Conservation (phyloP, 2,329 filamentous ascomycete species). For the Aureobasidium zeae region DNA sequence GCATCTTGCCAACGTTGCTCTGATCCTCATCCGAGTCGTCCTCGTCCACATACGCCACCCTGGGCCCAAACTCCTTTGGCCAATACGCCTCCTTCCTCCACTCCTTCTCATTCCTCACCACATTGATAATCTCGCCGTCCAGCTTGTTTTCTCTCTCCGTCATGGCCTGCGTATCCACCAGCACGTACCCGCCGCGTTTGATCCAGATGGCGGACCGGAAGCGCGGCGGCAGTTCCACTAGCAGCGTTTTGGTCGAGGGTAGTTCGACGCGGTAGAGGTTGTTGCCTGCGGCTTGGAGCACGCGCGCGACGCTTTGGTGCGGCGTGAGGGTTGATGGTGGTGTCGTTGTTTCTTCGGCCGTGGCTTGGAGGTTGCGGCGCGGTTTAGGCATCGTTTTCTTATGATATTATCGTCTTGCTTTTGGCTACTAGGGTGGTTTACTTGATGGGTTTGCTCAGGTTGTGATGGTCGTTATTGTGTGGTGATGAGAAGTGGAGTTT, state of each 20-base stretch:
- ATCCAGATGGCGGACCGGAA: constrained; percentile 95
- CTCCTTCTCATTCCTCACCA: constrained; percentile 80
- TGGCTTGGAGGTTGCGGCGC: constrained; percentile 68
- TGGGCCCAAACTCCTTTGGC: constrained; percentile 46
- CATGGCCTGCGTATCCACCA: constrained; percentile 62
- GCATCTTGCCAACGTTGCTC: constrained; percentile 75
- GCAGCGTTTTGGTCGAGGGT: constrained; percentile 53
- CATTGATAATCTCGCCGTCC: constrained; percentile 81
- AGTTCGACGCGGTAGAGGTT: constrained; percentile 75
- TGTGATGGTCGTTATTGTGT: background rate
- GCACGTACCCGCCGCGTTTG: constrained; percentile 75
- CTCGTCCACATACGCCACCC: constrained; percentile 46
- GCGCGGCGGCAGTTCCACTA: constrained; percentile 72
- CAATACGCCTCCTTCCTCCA: constrained; percentile 89
- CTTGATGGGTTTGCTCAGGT: no score
- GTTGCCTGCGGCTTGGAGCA: constrained; percentile 78
- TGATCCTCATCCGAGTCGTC: constrained; percentile 66
- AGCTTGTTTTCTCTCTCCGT: constrained; percentile 66
- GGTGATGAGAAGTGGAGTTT: background rate
- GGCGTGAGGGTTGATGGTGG: constrained; percentile 46
- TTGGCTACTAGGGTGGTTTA: no score
- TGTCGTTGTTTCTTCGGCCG: constrained; percentile 60
- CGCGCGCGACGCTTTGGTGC: constrained; percentile 60
- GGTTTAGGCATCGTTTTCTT: constrained; percentile 72
- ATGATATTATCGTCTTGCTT: no score